Percentiles rank a stretch among this genome's conserved stretches.
These are phyloP conservation scores for Apiotrichum gamsii DNA, from an alignment of 1,284 basidiomycete species.

Conservation along the genomic window DNA sequence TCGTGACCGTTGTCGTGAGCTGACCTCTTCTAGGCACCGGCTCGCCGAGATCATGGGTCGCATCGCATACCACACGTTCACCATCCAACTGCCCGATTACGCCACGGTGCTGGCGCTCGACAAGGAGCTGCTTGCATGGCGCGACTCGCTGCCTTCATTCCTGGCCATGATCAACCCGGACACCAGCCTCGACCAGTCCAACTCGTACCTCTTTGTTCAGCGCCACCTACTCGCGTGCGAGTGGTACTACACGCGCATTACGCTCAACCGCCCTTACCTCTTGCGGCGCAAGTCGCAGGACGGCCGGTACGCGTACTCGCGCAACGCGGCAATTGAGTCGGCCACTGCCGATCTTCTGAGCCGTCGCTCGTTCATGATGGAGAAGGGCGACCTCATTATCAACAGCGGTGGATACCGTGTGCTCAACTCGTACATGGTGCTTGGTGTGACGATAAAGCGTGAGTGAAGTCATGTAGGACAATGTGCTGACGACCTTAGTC, in stretches of 20 bases:
- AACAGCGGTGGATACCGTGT: constrained; percentile 47
- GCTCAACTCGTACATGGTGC: constrained; percentile 48
- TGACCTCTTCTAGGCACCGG: constrained; percentile 33
- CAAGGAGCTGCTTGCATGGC: constrained; percentile 47
- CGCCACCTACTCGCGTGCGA: constrained; percentile 45
- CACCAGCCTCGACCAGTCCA: constrained; percentile 35
- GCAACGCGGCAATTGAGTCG: constrained; percentile 48
- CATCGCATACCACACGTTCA: constrained; percentile 49
- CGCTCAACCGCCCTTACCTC: constrained; percentile 47
- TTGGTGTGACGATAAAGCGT: constrained; percentile 49
- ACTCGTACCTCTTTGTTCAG: constrained; percentile 46
- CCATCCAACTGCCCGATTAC: constrained; percentile 49
- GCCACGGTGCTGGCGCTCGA: constrained; percentile 47
- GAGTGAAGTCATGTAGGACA: no score
- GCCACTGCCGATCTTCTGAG: constrained; percentile 47
- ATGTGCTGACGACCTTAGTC: constrained; percentile 13
- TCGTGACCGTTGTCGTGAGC: not conserved
- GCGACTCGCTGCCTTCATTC: constrained; percentile 42
- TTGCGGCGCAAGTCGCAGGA: constrained; percentile 46
- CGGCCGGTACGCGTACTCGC: constrained; percentile 45
- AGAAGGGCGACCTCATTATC: constrained; percentile 46
- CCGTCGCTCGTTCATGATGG: constrained; percentile 46
- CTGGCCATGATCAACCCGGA: constrained; percentile 43
- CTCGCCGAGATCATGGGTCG: constrained; percentile 48
- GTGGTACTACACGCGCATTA: constrained; percentile 46